Percentiles rank a stretch among this genome's conserved stretches.
Evolutionary conservation across 305 asterid species (phyloP).

Genomic region (Ajuga reptans): DNA sequence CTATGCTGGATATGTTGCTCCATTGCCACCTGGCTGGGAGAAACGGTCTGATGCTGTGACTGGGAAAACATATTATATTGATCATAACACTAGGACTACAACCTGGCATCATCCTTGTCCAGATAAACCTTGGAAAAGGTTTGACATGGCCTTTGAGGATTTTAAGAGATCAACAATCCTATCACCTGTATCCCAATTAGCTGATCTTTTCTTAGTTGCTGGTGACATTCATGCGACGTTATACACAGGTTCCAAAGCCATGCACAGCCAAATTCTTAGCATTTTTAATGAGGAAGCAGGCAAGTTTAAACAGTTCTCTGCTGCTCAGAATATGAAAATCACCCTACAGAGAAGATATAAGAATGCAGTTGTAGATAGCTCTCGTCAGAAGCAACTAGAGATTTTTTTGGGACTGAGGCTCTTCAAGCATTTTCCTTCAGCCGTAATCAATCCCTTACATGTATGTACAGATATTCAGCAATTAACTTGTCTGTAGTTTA

Average conservation of each 20-base stretch:
- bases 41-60: conserved; percentile 91
- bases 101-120: conserved; percentile 99
- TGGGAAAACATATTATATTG: conserved; percentile 86
- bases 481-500: conserved; percentile 15
- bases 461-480: conserved; percentile 45
- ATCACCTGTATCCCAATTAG: conserved; percentile 74
- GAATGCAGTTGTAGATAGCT: conserved; percentile 91
- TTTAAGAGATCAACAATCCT: conserved; percentile 92
- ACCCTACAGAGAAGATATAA: conserved; percentile 94
- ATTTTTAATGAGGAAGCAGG: conserved; percentile 91
- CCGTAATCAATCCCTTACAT: conserved; percentile 55
- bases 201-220: conserved; percentile 82
- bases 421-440: conserved; percentile 92
- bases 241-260: conserved; percentile 96
- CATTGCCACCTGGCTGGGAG: conserved; percentile 99
- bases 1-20: conserved; percentile 76
- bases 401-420: conserved; percentile 87
- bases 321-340: conserved; percentile 93
- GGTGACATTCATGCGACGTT: conserved; percentile 96
- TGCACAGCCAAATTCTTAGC: conserved; percentile 99
- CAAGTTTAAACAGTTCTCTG: conserved; percentile 94
- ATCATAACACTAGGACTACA: conserved; percentile 94
- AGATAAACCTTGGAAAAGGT: conserved; percentile 98
- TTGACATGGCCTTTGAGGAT: conserved; percentile 95
- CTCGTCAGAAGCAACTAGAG: conserved; percentile 95